phyloP scores from a whole-genome alignment of 805 yeast species.

The Candida maesae region DNA sequence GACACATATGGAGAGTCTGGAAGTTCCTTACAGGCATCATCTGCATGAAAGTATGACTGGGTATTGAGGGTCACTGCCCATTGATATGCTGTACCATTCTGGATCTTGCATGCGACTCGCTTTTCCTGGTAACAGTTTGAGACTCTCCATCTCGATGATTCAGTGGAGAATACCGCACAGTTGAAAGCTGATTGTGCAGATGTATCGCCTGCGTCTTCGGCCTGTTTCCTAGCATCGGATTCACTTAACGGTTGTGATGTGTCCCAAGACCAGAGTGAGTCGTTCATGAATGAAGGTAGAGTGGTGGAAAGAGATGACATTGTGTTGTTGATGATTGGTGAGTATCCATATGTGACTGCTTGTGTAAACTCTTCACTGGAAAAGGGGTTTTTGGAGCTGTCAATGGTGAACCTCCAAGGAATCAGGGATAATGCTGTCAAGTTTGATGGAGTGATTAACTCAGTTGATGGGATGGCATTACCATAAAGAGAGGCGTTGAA shows the following conservation, averaged over 20 bases:
- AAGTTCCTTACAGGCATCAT: constrained; percentile 27
- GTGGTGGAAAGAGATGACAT: constrained; percentile 17
- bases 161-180: constrained; percentile 38
- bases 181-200: constrained; percentile 33
- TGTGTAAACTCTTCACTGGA: constrained; percentile 34
- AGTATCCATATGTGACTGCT: constrained; percentile 53
- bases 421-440: constrained; percentile 3
- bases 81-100: constrained; percentile 30
- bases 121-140: constrained; percentile 58
- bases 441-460: constrained; percentile 14
- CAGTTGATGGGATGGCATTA: not conserved
- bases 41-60: constrained; percentile 41
- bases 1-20: constrained; percentile 6
- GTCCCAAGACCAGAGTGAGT: constrained; percentile 74
- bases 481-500: constrained; percentile 20
- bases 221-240: constrained; percentile 18
- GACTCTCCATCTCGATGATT: constrained; percentile 54
- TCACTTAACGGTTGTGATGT: constrained; percentile 44
- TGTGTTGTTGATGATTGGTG: constrained; percentile 56
- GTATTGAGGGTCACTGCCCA: constrained; percentile 40
- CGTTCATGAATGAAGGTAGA: constrained; percentile 31
- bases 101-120: constrained; percentile 53
- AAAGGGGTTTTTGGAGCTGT: constrained; percentile 15
- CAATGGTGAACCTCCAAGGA: constrained; percentile 40
- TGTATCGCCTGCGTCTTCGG: constrained; percentile 13